Conservation (phyloP, 805 yeast genomes). For the Saturnispora serradocipensis region DNA sequence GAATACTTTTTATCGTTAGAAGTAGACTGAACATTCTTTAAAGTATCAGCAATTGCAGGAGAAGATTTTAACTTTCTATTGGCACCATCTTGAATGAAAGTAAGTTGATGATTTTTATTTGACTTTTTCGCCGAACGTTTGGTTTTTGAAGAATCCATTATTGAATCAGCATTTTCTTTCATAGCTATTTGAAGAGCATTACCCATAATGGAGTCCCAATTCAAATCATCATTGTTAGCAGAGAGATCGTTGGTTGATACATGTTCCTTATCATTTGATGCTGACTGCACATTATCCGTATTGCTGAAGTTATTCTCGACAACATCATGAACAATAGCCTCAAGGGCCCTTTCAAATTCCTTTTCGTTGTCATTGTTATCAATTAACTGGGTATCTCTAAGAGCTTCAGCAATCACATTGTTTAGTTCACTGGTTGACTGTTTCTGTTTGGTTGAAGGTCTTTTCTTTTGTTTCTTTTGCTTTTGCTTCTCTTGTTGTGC, state of each 20-base stretch:
- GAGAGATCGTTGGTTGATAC: neutral
- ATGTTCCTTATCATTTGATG: conserved; percentile 8
- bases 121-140: conserved; percentile 1
- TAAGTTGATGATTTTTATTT: conserved; percentile 1
- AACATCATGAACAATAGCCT: conserved; percentile 47
- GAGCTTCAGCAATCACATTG: conserved; percentile 21
- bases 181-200: conserved; percentile 72
- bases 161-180: conserved; percentile 42
- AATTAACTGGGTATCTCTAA: conserved; percentile 10
- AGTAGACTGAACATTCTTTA: neutral
- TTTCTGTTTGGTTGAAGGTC: neutral
- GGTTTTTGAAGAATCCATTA: conserved; percentile 17
- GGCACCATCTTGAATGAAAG: conserved; percentile 8
- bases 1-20: neutral
- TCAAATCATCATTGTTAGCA: conserved; percentile 20
- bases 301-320: conserved; percentile 27
- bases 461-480: neutral
- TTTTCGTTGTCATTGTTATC: conserved; percentile 18
- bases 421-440: conserved; percentile 11
- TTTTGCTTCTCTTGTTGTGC: conserved; percentile 5
- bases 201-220: conserved; percentile 61
- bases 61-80: conserved; percentile 2
- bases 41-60: neutral
- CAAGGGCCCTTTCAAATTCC: conserved; percentile 43
- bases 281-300: conserved; percentile 10